phyloP scores from a whole-genome alignment of 2,329 filamentous ascomycete species.

The Beauveria caledonica region DNA sequence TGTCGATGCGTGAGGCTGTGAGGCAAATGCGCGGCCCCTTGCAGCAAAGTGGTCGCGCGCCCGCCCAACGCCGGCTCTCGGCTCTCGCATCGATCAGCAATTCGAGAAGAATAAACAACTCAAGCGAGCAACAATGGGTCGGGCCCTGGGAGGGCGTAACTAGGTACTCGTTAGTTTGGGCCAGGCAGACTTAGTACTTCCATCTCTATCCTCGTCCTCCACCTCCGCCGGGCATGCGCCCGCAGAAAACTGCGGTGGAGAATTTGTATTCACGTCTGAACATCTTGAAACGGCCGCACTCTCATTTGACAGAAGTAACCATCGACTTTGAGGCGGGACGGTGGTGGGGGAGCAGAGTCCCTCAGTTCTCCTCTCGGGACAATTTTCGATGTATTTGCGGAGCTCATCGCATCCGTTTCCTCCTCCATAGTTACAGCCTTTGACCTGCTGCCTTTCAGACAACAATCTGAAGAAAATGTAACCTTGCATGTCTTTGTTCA shows the following conservation, averaged over 20 bases:
- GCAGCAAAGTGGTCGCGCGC: too few relatives aligned
- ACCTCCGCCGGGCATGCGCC: background rate
- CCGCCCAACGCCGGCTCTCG: background rate
- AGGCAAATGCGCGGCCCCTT: too few relatives aligned
- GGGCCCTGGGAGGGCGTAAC: background rate
- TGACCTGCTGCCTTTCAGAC: background rate
- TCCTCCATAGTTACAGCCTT: background rate
- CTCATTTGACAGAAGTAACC: background rate
- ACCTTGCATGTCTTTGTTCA: background rate
- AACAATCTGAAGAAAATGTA: background rate
- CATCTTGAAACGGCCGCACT: background rate
- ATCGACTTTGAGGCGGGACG: background rate
- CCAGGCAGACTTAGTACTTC: too few relatives aligned
- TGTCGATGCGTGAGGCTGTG: too few relatives aligned
- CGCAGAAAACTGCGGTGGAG: background rate
- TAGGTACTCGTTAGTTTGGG: too few relatives aligned
- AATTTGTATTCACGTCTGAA: background rate
- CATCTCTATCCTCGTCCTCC: too few relatives aligned
- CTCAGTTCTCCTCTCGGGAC: background rate
- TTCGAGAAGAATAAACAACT: background rate
- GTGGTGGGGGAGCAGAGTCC: background rate
- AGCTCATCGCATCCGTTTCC: background rate
- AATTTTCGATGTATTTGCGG: conserved; percentile 3
- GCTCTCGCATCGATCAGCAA: background rate
- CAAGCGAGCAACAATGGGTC: background rate